Conservation (phyloP, 108 stramenopile species). For the Poteriospumella lacustris region DNA sequence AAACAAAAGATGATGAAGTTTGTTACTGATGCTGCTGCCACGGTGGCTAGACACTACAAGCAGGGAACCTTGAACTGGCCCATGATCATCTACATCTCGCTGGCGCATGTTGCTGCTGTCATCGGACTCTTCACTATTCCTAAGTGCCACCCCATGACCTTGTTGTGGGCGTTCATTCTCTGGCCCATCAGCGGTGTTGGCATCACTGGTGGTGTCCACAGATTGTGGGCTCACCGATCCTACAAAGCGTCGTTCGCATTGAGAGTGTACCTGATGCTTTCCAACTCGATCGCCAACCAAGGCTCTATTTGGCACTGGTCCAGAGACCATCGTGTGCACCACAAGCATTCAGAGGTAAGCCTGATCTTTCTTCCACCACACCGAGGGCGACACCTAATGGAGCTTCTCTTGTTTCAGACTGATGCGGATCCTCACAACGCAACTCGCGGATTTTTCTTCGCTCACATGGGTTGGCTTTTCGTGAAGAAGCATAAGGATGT, state of each 20-base stretch:
- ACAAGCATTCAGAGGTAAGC: slow-evolving; percentile 97
- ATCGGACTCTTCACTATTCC: slow-evolving; percentile 64
- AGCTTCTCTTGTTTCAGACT: no score
- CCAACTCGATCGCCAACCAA: slow-evolving; percentile 97
- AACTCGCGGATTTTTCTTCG: slow-evolving; percentile 97
- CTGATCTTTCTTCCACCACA: no score
- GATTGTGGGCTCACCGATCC: slow-evolving; percentile 93
- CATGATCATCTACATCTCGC: slow-evolving; percentile 87
- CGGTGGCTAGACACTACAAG: slow-evolving; percentile 61
- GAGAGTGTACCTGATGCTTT: slow-evolving; percentile 84
- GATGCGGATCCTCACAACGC: slow-evolving; percentile 97
- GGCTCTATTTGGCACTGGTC: slow-evolving; percentile 96
- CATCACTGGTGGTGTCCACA: slow-evolving; percentile 93
- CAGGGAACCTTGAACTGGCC: slow-evolving; percentile 91
- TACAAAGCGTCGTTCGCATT: slow-evolving; percentile 74
- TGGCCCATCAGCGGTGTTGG: slow-evolving; percentile 97
- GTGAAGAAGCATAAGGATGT: slow-evolving; percentile 94
- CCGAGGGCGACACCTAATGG: no score
- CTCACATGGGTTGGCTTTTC: slow-evolving; percentile 99
- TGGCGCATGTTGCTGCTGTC: slow-evolving; percentile 78
- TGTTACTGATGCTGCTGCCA: not conserved
- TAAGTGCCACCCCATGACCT: slow-evolving; percentile 66
- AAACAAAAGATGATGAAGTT: not conserved
- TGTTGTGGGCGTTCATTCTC: slow-evolving; percentile 83
- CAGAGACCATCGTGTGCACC: slow-evolving; percentile 79